These are phyloP conservation scores for Capsicum rhomboideum DNA, from an alignment of 257 asterid species.

Conservation along the genomic window DNA sequence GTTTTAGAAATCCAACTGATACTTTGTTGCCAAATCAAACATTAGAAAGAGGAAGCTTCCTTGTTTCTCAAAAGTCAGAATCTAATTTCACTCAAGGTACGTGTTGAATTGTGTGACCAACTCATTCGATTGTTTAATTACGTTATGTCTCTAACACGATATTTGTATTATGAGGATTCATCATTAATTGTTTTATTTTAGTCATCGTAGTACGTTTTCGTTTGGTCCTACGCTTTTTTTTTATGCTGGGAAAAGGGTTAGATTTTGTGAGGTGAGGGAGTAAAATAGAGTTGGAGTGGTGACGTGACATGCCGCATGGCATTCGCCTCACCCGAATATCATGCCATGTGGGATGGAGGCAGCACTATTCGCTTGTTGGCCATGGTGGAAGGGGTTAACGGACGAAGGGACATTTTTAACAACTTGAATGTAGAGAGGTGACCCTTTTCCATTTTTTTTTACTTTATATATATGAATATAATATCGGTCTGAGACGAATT, in stretches of 20 bases:
- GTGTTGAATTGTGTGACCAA: not conserved
- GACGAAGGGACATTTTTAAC: too few relatives aligned
- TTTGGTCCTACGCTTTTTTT: not conserved
- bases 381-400: too few relatives aligned
- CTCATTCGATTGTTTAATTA: not conserved
- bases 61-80: conserved; percentile 2
- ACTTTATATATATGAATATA: not conserved
- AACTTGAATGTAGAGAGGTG: too few relatives aligned
- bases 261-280: too few relatives aligned
- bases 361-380: too few relatives aligned
- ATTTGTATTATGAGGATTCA: not conserved
- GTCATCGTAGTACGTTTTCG: not conserved
- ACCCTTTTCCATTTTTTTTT: not conserved
- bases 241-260: too few relatives aligned
- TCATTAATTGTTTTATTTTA: not conserved
- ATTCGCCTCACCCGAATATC: too few relatives aligned
- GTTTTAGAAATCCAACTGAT: conserved; percentile 25
- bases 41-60: not conserved
- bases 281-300: too few relatives aligned
- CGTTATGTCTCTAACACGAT: not conserved
- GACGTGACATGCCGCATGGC: not conserved
- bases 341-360: too few relatives aligned
- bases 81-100: conserved; percentile 26
- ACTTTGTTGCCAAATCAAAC: conserved; percentile 27
- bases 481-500: too few relatives aligned